Evolutionary conservation across 164 flowering plant species (phyloP), one percentile per base, ranked within the genome.

Genomic region (Dillenia suffruticosa): DNA sequence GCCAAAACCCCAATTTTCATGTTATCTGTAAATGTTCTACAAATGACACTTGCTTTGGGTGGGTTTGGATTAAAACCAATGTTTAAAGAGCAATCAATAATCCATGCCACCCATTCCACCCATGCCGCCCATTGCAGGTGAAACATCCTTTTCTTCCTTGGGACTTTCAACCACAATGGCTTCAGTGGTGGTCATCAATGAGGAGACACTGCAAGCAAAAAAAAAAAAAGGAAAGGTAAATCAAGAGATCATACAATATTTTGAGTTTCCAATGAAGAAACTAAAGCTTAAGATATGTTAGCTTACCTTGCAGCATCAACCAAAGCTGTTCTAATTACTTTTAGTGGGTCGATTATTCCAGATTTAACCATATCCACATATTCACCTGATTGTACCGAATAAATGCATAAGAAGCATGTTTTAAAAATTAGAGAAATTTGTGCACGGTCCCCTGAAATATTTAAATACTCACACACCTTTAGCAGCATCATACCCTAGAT

Each of bases 401-500:
- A 46, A 53, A 50, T 32, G 6, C n/a, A 2, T 22, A 14, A 1
- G 8, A 2, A n/a, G 26, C 19, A 13, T 11, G 44, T 55, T 13
- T 24, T 26, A 26, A 56, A 64, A 1, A 2, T 40, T 19, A 19
- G 59, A 60, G n/a, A 17, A 15, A 2, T 55, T 9, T 53, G 24
- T 22, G 6, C 12, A 12, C 6, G 11, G 13, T 5, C 40, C 40
- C 40, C 40, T 4, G 5, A n/a, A 53, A 17, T 9, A 53, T 10
- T 0, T 1, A 9, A 53, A 24, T 6, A 17, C 8, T 9, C 8
- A 24, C 53, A 54, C 1, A 91, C 99, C 97, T 83, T 92, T 95
- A 47, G 99, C 96, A 32, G 99, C 99, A 82, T 95, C 99, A 62
- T 95, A 95, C 19, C 99, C 99, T 64, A 90, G 86, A 51, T 95